phyloP scores from a whole-genome alignment of 2,329 filamentous ascomycete species.

The Lachnellula hyalina region DNA sequence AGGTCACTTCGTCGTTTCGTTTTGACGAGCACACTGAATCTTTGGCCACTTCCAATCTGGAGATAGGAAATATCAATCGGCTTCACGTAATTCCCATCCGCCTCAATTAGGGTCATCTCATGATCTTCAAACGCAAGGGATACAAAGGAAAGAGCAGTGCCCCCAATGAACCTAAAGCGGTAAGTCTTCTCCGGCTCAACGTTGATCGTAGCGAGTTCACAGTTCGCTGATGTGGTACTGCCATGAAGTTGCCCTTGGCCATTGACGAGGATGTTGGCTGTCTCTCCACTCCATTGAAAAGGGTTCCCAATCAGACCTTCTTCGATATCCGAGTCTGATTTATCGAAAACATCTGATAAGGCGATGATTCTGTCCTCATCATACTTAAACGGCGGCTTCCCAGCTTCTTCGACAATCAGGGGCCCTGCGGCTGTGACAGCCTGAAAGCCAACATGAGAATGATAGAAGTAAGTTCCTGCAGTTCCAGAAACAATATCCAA shows the following conservation, averaged over 20 bases:
- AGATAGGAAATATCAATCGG: conserved; percentile 16
- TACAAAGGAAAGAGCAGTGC: conserved; percentile 48
- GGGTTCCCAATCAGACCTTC: conserved; percentile 43
- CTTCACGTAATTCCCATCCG: conserved; percentile 42
- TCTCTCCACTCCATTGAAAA: conserved; percentile 55
- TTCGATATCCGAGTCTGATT: conserved; percentile 47
- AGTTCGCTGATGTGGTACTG: conserved; percentile 28
- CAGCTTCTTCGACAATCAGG: conserved; percentile 37
- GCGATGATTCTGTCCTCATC: conserved; percentile 55
- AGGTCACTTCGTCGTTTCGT: conserved; percentile 32
- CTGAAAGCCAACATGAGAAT: conserved; percentile 50
- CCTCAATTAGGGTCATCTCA: conserved; percentile 54
- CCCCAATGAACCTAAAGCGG: conserved; percentile 55
- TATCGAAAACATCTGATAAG: conserved; percentile 52
- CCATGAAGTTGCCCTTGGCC: conserved; percentile 49
- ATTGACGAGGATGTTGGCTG: conserved; percentile 52
- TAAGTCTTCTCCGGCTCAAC: conserved; percentile 58
- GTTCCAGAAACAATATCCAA: conserved; percentile 37
- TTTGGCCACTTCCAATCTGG: conserved; percentile 40
- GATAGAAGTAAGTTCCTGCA: conserved; percentile 51
- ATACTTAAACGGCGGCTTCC: conserved; percentile 46
- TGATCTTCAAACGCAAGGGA: conserved; percentile 54
- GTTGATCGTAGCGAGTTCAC: conserved; percentile 41
- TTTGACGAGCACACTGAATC: conserved; percentile 42
- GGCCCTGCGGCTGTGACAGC: conserved; percentile 42